A percentile compares a stretch with the other conserved stretches of the same genome.
Evolutionary conservation across 129 eudicot genomes (phyloP).

Genomic region (Flaveria linearis): DNA sequence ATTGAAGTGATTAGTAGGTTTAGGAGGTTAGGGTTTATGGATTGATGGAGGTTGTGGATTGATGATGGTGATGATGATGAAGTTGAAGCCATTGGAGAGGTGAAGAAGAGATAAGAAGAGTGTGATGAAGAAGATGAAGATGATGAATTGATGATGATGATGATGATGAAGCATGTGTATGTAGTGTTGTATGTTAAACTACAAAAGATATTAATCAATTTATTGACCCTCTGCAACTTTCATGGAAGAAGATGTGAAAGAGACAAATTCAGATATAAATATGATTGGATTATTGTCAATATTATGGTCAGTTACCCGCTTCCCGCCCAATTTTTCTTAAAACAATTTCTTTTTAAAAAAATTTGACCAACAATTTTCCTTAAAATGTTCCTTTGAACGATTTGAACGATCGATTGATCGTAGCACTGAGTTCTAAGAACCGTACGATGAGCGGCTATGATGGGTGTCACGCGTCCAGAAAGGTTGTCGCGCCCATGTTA

Average conservation of each 20-base stretch:
- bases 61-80: slow-evolving; percentile 34
- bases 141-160: background rate
- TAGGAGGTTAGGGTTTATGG: slow-evolving; percentile 39
- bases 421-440: too few relatives aligned
- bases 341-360: too few relatives aligned
- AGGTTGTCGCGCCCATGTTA: too few relatives aligned
- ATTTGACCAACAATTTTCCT: too few relatives aligned
- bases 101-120: slow-evolving; percentile 33
- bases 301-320: background rate
- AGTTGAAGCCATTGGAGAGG: slow-evolving; percentile 51
- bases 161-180: slow-evolving; percentile 33
- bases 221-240: slow-evolving; percentile 36
- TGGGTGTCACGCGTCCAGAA: too few relatives aligned
- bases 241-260: slow-evolving; percentile 14
- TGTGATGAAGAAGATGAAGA: background rate
- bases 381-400: too few relatives aligned
- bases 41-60: slow-evolving; percentile 39
- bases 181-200: slow-evolving; percentile 45
- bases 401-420: too few relatives aligned
- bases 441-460: too few relatives aligned
- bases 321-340: slow-evolving; percentile 3
- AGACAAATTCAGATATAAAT: slow-evolving; percentile 39
- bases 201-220: slow-evolving; percentile 39
- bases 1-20: slow-evolving; percentile 39
- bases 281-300: background rate